Base-by-base conservation (phyloP, 805 yeast genomes). In the Cyberlindnera veronae region DNA sequence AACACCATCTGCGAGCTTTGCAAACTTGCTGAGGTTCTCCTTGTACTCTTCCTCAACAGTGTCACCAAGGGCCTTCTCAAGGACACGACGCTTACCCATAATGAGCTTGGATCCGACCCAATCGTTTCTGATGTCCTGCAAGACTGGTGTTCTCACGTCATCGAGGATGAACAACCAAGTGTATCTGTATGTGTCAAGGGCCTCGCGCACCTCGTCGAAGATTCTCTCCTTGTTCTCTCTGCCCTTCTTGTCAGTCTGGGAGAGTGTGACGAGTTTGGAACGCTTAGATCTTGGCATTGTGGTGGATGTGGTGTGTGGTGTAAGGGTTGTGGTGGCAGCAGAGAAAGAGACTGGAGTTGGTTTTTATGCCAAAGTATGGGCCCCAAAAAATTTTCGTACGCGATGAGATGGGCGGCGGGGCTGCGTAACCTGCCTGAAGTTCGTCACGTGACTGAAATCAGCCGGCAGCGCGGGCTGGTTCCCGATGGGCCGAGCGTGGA, bases 241-340 rank as follows among this genome's bases (percentile, higher is more conserved):
- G 36, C 96, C 96, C 62, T 93, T 93, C 67, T 89, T 93, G 53
- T 89, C 97, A 48, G 98, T 91, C 61, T 91, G 91, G 28, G 99
- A 93, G 54, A 93, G 73, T 12, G 98, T 86, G 46, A 93, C 95
- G 54, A 90, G 81, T 80, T 87, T 93, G 53, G 96, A 84, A 77
- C 98, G 91, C 64, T 81, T 90, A 27, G 97, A 89, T 76, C 95
- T 87, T 48, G 99, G 97, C 99, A 91, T 91, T 43, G 7, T 19
- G 28, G 13, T 27, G 13, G 14, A 12, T 10, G 13, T 27, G 10
- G 30, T 28, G 30, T 28, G 26, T 22, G 26, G 26, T 22, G 8
- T 22, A n/a, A n/a, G 40, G n/a, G n/a, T n/a, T n/a, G n/a, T n/a
- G n/a, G n/a, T n/a, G n/a, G n/a, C n/a, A n/a, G n/a, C n/a, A n/a